Conservation (phyloP, 306 rosid genomes). For the Hylodesmum podocarpum region DNA sequence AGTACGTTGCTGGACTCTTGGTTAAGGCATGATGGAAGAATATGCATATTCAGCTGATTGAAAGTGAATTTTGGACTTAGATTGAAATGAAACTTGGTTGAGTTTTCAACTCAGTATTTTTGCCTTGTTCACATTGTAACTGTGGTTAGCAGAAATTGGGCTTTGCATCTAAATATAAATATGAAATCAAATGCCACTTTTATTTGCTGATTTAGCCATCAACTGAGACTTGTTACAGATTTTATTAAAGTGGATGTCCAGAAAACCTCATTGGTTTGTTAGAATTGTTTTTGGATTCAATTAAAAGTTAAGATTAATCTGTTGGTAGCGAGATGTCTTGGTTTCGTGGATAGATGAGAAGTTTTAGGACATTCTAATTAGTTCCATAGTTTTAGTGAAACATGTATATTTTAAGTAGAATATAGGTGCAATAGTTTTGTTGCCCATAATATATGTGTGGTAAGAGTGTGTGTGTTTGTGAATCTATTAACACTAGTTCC, state of each 20-base stretch:
- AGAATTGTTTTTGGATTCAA: neutral
- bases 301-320: neutral
- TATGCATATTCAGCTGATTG: neutral
- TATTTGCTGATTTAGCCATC: constrained; percentile 5
- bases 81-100: neutral
- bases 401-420: neutral
- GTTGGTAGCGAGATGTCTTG: neutral
- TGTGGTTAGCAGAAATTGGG: neutral
- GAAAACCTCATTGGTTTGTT: neutral
- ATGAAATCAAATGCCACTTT: neutral
- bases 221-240: neutral
- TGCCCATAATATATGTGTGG: neutral
- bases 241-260: neutral
- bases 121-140: neutral
- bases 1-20: neutral
- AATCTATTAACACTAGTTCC: neutral
- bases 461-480: neutral
- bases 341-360: constrained; percentile 4
- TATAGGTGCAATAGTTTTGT: neutral
- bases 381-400: neutral
- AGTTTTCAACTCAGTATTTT: neutral
- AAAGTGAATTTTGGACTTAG: neutral
- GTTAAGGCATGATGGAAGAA: neutral
- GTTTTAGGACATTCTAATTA: neutral
- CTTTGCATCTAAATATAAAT: neutral